A percentile compares a stretch with the other conserved stretches of the same genome.
Conservation (phyloP, 1,284 basidiomycete species). For the Trametes sp. region DNA sequence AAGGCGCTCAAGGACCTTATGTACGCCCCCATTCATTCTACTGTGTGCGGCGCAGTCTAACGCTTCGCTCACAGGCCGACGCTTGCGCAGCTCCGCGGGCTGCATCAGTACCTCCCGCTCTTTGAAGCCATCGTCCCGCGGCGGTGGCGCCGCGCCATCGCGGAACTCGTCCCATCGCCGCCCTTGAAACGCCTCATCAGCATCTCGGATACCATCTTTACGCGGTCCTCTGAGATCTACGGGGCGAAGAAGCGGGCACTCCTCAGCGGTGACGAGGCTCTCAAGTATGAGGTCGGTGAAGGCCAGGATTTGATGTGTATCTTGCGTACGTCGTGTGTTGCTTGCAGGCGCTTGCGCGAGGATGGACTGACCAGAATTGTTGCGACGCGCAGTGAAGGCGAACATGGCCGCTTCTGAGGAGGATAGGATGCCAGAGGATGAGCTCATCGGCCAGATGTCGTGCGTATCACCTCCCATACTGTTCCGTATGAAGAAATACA, state of each 20-base stretch:
- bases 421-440: constrained; percentile 34
- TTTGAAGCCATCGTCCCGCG: constrained; percentile 13
- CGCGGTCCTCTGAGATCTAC: constrained; percentile 27
- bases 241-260: constrained; percentile 36
- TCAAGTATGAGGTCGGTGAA: constrained; percentile 38
- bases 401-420: constrained; percentile 36
- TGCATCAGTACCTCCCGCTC: constrained; percentile 17
- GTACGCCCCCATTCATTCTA: constrained; percentile 27
- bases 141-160: constrained; percentile 11
- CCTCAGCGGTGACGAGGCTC: constrained; percentile 36
- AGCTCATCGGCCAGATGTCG: constrained; percentile 31
- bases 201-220: constrained; percentile 32
- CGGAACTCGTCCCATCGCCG: constrained; percentile 28
- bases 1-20: constrained; percentile 39
- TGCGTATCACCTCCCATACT: no score
- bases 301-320: constrained; percentile 43
- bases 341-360: background rate
- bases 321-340: constrained; percentile 34
- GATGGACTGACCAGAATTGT: background rate
- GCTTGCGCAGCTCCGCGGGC: background rate
- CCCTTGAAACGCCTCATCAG: constrained; percentile 23
- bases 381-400: constrained; percentile 34
- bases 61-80: constrained; percentile 4
- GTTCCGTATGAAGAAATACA: no score
- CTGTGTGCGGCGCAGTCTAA: background rate